A percentile compares a stretch with the other conserved stretches of the same genome.
Conservation (phyloP, 306 rosid genomes). For the Vigna mungo region DNA sequence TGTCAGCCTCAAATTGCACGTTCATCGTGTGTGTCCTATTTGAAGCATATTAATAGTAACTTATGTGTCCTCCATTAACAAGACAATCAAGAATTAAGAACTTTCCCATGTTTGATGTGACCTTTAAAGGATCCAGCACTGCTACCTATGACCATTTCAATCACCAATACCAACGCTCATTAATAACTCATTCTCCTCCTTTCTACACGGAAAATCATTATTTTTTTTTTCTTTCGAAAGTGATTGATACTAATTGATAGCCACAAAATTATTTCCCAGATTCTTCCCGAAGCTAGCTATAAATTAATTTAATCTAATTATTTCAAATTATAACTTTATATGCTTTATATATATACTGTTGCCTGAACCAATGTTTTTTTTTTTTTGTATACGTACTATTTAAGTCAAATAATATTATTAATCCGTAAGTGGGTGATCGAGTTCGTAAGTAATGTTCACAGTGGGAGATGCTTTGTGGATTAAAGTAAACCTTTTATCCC, state of each 20-base stretch:
- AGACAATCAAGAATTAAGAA: constrained; percentile 59
- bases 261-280: constrained; percentile 14
- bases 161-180: constrained; percentile 50
- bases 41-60: constrained; percentile 49
- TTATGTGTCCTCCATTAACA: constrained; percentile 63
- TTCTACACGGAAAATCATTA: constrained; percentile 7
- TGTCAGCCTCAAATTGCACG: constrained; percentile 51
- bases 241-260: constrained; percentile 16
- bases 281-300: constrained; percentile 19
- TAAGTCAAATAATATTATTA: too few relatives aligned
- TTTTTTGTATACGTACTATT: not conserved
- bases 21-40: constrained; percentile 42
- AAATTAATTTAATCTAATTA: not conserved
- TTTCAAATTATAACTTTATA: not conserved
- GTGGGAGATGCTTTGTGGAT: constrained; percentile 34
- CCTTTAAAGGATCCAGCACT: constrained; percentile 57
- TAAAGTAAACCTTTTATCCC: constrained; percentile 16
- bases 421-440: not conserved
- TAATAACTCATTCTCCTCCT: constrained; percentile 6
- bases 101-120: constrained; percentile 64
- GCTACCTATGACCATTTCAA: constrained; percentile 57
- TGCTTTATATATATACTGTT: not conserved
- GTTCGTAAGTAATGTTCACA: constrained; percentile 6
- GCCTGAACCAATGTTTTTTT: not conserved
- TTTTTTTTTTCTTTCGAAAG: constrained; percentile 7